A percentile compares a stretch with the other conserved stretches of the same genome.
phyloP scores from a whole-genome alignment of 139 green algal genomes.

The Chlorella sp. region DNA sequence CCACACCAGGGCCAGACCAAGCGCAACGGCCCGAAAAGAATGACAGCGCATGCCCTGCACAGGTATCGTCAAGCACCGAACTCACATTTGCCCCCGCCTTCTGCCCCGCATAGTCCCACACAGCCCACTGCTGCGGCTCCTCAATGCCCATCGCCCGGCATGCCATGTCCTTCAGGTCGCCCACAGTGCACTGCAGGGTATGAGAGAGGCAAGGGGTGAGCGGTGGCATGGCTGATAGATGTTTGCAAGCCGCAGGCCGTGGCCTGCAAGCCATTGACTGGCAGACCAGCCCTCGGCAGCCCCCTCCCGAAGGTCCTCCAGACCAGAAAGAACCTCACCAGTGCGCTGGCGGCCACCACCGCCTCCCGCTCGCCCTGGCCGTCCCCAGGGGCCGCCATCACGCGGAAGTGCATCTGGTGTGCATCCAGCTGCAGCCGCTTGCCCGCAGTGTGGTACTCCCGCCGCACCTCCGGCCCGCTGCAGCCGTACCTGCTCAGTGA shows the following conservation, averaged over 20 bases:
- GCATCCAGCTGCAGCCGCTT: slow-evolving; percentile 29
- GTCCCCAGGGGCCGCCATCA: neutral
- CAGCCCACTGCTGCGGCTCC: slow-evolving; percentile 38
- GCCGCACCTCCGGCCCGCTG: slow-evolving; percentile 52
- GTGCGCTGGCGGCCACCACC: neutral
- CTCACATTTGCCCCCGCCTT: neutral
- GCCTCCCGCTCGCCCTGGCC: neutral
- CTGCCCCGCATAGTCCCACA: slow-evolving; percentile 56
- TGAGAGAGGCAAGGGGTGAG: no score
- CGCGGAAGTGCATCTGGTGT: slow-evolving; percentile 24
- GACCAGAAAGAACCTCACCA: neutral
- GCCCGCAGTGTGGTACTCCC: slow-evolving; percentile 33
- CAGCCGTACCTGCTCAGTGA: slow-evolving; percentile 49
- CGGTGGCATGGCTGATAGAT: no score
- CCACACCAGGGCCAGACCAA: slow-evolving; percentile 38
- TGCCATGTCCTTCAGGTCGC: slow-evolving; percentile 56
- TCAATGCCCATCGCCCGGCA: slow-evolving; percentile 56
- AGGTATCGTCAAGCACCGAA: no score
- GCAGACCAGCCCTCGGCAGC: no score
- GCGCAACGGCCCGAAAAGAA: no score
- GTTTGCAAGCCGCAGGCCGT: no score
- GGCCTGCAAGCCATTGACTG: no score
- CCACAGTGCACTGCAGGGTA: slow-evolving; percentile 57
- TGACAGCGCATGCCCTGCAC: no score
- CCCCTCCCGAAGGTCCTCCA: no score